These are phyloP conservation scores for Samsoniella hepiali DNA, from an alignment of 2,329 filamentous ascomycete species.

Conservation along the genomic window DNA sequence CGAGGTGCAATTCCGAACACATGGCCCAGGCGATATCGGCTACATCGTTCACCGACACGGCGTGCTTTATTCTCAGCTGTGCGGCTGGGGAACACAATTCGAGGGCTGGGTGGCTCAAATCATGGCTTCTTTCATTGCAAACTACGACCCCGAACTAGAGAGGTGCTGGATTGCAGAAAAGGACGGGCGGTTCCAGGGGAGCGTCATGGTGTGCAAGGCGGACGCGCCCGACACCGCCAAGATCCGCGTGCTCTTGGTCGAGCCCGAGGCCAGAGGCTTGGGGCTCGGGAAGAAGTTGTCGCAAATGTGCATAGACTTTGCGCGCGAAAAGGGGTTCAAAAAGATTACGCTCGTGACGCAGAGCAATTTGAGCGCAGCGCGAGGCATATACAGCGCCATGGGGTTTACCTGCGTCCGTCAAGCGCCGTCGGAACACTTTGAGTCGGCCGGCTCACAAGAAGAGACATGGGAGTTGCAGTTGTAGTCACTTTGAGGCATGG, in stretches of 20 bases:
- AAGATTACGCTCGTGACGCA: constrained; percentile 23
- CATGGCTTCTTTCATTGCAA: constrained; percentile 26
- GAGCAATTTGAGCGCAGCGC: constrained; percentile 20
- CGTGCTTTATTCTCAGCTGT: constrained; percentile 23
- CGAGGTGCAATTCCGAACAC: constrained; percentile 10
- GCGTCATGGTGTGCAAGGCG: constrained; percentile 26
- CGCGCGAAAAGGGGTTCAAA: constrained; percentile 22
- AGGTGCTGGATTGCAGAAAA: constrained; percentile 30
- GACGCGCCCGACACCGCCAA: constrained; percentile 21
- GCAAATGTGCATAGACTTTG: constrained; percentile 22
- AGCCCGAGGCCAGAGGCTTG: constrained; percentile 22
- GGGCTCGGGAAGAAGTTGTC: constrained; percentile 23
- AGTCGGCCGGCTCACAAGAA: background rate
- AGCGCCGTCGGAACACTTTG: constrained; percentile 4
- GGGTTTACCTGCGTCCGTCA: constrained; percentile 22
- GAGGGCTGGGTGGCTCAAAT: constrained; percentile 26
- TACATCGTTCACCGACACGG: constrained; percentile 28
- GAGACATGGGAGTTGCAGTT: constrained; percentile 21
- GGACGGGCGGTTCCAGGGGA: constrained; percentile 25
- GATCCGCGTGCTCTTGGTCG: constrained; percentile 28
- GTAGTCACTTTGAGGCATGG: background rate
- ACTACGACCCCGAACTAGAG: constrained; percentile 25
- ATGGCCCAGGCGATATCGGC: constrained; percentile 26
- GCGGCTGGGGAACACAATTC: constrained; percentile 22
- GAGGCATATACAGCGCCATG: constrained; percentile 22